Percentiles rank a stretch among this genome's conserved stretches.
These are phyloP conservation scores for Pyrenophora graminea DNA, from an alignment of 2,329 filamentous ascomycete species.

Conservation along the genomic window DNA sequence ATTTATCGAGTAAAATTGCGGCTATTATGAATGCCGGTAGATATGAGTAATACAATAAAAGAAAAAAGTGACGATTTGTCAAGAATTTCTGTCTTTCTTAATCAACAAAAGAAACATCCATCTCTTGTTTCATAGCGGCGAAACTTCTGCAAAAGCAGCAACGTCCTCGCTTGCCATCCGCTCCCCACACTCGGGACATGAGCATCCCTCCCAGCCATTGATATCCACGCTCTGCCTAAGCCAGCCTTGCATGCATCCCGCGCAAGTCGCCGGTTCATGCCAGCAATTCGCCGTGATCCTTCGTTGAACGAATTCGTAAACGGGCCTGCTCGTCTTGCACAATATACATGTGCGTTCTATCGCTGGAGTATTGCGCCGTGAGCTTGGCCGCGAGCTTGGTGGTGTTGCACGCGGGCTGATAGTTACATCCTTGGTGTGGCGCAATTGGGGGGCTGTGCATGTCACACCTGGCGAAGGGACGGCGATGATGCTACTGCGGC, in stretches of 20 bases:
- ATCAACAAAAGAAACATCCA: not conserved
- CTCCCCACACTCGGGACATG: slow-evolving; percentile 40
- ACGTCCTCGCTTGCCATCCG: slow-evolving; percentile 32
- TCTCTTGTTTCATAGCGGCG: not conserved
- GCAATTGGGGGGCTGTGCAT: slow-evolving; percentile 13
- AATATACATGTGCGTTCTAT: slow-evolving; percentile 32
- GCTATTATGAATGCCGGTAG: too few species aligned
- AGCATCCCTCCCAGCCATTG: slow-evolving; percentile 23
- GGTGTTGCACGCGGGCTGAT: not conserved
- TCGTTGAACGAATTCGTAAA: slow-evolving; percentile 26
- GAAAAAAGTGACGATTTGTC: not conserved
- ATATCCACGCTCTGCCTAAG: slow-evolving; percentile 27
- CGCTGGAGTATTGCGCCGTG: slow-evolving; percentile 24
- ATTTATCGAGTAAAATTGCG: too few species aligned
- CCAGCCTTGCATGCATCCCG: slow-evolving; percentile 32
- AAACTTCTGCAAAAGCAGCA: slow-evolving; percentile 24
- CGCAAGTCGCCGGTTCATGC: slow-evolving; percentile 38
- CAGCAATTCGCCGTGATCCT: slow-evolving; percentile 31
- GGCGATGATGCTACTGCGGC: slow-evolving; percentile 6
- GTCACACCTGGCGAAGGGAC: slow-evolving; percentile 4
- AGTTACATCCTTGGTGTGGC: not conserved
- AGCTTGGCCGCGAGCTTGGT: slow-evolving; percentile 2
- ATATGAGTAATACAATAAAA: not conserved
- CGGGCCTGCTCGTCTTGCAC: slow-evolving; percentile 30
- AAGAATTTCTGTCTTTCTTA: not conserved